These are phyloP conservation scores for Claviceps sp. DNA, from an alignment of 2,329 filamentous ascomycete species.

Conservation along the genomic window DNA sequence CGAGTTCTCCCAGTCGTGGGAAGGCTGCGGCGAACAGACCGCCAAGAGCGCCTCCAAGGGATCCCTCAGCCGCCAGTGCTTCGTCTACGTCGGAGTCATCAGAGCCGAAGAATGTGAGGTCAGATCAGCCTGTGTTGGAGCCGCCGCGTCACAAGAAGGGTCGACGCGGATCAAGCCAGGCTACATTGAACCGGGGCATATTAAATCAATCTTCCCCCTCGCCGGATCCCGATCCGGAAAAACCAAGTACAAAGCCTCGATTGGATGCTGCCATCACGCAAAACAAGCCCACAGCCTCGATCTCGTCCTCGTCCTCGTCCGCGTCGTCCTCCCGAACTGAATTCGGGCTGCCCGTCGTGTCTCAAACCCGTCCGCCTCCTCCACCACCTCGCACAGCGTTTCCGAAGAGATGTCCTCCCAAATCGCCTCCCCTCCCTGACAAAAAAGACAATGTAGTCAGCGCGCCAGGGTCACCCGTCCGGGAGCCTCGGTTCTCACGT, in stretches of 20 bases:
- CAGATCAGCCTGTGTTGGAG: constrained; percentile 17
- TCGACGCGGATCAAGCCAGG: constrained; percentile 7
- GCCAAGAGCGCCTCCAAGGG: constrained; percentile 9
- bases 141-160: constrained; percentile 5
- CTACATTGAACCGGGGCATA: background rate
- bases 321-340: constrained; percentile 6
- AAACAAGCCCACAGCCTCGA: background rate
- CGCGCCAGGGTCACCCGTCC: constrained; percentile 23
- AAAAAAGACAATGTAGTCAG: constrained; percentile 12
- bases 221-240: constrained; percentile 14
- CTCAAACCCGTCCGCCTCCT: background rate
- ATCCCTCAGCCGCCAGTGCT: constrained; percentile 9
- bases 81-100: constrained; percentile 13
- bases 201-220: constrained; percentile 10
- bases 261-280: background rate
- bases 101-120: constrained; percentile 21
- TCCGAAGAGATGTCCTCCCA: constrained; percentile 1
- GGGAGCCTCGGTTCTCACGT: constrained; percentile 16
- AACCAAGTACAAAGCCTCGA: constrained; percentile 10
- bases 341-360: constrained; percentile 6
- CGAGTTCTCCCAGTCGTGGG: background rate
- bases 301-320: constrained; percentile 5
- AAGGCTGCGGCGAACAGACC: constrained; percentile 8
- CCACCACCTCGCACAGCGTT: constrained; percentile 2
- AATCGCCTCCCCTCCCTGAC: constrained; percentile 1